Evolutionary conservation across 805 yeast genomes (phyloP), one percentile per base, ranked within the genome.

Genomic region (Ogataea methanolica): DNA sequence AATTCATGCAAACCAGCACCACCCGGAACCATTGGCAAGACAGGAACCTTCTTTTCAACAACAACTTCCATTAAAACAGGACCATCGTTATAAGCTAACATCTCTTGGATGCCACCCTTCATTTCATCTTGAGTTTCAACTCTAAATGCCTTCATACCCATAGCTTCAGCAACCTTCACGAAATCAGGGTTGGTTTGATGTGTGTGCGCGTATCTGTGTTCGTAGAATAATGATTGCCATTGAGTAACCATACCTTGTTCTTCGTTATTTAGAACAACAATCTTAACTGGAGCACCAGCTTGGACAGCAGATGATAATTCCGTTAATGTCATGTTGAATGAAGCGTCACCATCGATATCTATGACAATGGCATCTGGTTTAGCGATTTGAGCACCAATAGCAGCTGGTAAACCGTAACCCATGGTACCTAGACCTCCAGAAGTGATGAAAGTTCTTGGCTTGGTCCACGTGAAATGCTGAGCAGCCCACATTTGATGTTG

Each of bases 401-500:
- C 98, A 34, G 98, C 85, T 29, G 99, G 99, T 54, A 92, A 73
- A 55, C 99, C 99, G 72, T 73, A 92, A 52, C 99, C 99, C 99
- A 92, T 92, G 48, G 99, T 92, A 61, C 99, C 99, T 61, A 92
- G 79, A 60, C 99, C 99, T 72, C 99, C 99, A 43, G 97, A 89
- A n/a, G 98, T 90, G 67, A 92, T 86, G 74, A 94, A 85, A 43
- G 95, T 78, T 69, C 98, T 82, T 60, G 99, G 99, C 53, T 79
- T 72, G 52, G 83, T 85, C 96, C 97, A 92, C 44, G 90, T 81
- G 82, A 87, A 91, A 70, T 90, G 91, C 74, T 94, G 99, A 29
- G 98, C 98, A 36, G 98, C 95, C 99, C 99, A 92, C 99, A 92
- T 92, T 75, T 92, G 99, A 78, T 92, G 99, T 76, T 94, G 99